Percentiles rank a stretch among this genome's conserved stretches.
Evolutionary conservation across 352 stramenopile genomes (phyloP).

Genomic region (Globisporangium paddicum): DNA sequence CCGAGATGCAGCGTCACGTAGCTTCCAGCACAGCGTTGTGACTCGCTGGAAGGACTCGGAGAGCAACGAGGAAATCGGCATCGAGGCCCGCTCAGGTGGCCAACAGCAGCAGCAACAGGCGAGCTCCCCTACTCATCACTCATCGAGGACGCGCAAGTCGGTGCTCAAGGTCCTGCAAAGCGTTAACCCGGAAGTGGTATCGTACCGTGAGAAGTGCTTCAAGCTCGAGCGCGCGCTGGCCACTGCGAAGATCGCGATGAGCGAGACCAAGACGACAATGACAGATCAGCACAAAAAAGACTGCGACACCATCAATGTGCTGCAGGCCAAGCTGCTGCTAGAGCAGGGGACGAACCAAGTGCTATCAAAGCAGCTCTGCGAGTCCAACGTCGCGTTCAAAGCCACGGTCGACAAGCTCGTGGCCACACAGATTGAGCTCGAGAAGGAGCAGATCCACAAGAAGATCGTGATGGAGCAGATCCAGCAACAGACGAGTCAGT

Average conservation of each 20-base stretch:
- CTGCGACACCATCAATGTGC: conserved; percentile 22
- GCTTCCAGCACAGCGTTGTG: conserved; percentile 6
- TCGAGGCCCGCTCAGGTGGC: not conserved
- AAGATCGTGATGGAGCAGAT: conserved; percentile 42
- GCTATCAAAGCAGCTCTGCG: conserved; percentile 44
- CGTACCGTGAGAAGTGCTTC: conserved; percentile 46
- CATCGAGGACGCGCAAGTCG: not conserved
- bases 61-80: not conserved
- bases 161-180: conserved; percentile 9
- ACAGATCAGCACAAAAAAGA: conserved; percentile 23
- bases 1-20: conserved; percentile 11
- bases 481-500: conserved; percentile 33
- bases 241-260: conserved; percentile 33
- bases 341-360: conserved; percentile 44
- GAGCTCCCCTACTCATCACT: not conserved
- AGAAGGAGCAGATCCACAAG: conserved; percentile 37
- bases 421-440: conserved; percentile 37
- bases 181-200: conserved; percentile 26
- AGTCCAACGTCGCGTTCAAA: conserved; percentile 40
- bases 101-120: not conserved
- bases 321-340: conserved; percentile 49
- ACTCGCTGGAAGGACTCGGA: conserved; percentile 6
- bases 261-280: conserved; percentile 26
- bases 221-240: conserved; percentile 50
- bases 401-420: conserved; percentile 42